phyloP scores from a whole-genome alignment of 108 stramenopile species.

The Cyclotella sp. region DNA sequence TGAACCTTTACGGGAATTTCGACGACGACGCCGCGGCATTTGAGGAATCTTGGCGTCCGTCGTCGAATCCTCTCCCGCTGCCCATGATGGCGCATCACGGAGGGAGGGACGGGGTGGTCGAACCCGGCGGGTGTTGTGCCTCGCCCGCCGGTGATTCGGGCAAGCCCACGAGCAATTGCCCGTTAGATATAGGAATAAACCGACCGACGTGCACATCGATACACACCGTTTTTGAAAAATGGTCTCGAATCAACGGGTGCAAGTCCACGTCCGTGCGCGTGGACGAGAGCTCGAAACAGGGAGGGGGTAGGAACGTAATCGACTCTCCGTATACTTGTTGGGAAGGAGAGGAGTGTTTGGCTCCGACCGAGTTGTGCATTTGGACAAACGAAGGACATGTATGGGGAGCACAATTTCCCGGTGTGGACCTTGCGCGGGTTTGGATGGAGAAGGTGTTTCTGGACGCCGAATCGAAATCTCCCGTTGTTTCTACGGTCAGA shows the following conservation, averaged over 20 bases:
- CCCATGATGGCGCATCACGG: constrained; percentile 49
- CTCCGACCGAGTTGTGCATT: constrained; percentile 38
- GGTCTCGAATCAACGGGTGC: constrained; percentile 43
- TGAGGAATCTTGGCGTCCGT: background rate
- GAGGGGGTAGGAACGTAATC: background rate
- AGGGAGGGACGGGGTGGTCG: constrained; percentile 36
- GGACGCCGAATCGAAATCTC: constrained; percentile 4
- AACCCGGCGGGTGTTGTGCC: constrained; percentile 44
- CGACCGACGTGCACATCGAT: constrained; percentile 30
- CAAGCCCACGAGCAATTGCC: constrained; percentile 26
- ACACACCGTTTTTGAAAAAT: constrained; percentile 38
- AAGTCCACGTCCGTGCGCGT: constrained; percentile 8
- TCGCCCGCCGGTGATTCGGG: background rate
- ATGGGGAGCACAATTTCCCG: constrained; percentile 40
- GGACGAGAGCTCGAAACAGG: background rate
- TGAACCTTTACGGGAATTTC: constrained; percentile 13
- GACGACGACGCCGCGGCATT: background rate
- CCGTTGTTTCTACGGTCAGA: background rate
- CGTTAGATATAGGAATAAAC: constrained; percentile 37
- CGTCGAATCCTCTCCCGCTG: constrained; percentile 19
- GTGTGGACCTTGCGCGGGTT: constrained; percentile 17
- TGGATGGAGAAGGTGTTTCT: constrained; percentile 42
- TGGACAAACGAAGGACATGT: constrained; percentile 47
- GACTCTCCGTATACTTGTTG: constrained; percentile 14
- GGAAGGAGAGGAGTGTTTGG: constrained; percentile 29